Evolutionary conservation across 495 filamentous ascomycete genomes (phyloP).

Genomic region (Aspergillus olivimuriae): DNA sequence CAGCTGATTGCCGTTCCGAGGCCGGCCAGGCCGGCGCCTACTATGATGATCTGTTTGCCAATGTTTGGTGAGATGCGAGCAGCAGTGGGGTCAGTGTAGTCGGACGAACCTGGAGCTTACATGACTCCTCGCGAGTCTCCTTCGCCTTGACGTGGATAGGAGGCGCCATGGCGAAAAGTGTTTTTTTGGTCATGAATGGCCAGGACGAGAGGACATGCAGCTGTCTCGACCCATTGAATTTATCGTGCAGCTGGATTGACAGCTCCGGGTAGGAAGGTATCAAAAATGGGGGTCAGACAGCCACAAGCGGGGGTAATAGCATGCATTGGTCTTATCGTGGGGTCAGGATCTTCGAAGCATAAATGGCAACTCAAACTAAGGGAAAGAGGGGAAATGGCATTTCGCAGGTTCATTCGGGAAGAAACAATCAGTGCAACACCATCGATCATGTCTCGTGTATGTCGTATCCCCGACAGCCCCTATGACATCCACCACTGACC

Average conservation of each 20-base stretch:
- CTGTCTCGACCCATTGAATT: too few relatives aligned
- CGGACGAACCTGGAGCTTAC: conserved; percentile 9
- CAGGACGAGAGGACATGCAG: too few relatives aligned
- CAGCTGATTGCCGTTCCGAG: conserved; percentile 56
- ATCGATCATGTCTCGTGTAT: conserved; percentile 16
- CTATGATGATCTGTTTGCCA: conserved; percentile 38
- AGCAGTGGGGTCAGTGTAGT: not conserved
- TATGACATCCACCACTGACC: conserved; percentile 4
- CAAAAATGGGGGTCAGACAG: conserved; percentile 13
- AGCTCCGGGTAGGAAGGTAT: too few relatives aligned
- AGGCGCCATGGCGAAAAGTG: conserved; percentile 14
- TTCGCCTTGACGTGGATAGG: conserved; percentile 13
- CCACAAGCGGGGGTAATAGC: not conserved
- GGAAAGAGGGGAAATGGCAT: too few relatives aligned
- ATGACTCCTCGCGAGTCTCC: conserved; percentile 8
- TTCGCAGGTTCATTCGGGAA: too few relatives aligned
- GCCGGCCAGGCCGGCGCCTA: conserved; percentile 61
- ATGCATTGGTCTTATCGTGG: not conserved
- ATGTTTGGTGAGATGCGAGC: not conserved
- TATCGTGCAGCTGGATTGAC: not conserved
- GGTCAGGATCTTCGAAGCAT: not conserved
- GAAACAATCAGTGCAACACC: not conserved
- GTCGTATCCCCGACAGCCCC: conserved; percentile 3
- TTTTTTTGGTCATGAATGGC: too few relatives aligned
- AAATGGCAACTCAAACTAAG: not conserved